Conservation (phyloP, 2,329 filamentous ascomycete species). For the Nothophaeocryptopus gaeumannii region DNA sequence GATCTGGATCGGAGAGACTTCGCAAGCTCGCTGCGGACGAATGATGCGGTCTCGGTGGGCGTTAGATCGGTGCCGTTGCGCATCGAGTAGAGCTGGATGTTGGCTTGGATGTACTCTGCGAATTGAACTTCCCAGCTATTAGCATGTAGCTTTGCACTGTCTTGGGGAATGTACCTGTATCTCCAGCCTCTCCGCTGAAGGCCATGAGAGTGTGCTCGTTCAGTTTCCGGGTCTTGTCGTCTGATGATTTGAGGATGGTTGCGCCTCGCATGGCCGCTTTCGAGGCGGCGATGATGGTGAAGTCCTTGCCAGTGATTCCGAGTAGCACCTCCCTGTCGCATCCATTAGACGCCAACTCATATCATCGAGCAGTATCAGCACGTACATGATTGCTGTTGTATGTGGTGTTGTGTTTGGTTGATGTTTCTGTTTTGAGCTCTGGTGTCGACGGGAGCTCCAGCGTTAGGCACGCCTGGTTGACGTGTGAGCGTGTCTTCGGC, state of each 20-base stretch:
- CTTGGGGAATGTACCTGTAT: slow-evolving; percentile 65
- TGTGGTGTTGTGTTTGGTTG: slow-evolving; percentile 2
- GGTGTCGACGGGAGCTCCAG: slow-evolving; percentile 9
- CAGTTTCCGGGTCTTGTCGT: slow-evolving; percentile 91
- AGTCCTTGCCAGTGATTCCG: slow-evolving; percentile 98
- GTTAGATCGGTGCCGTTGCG: slow-evolving; percentile 91
- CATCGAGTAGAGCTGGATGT: slow-evolving; percentile 97
- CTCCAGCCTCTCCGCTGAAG: slow-evolving; percentile 92
- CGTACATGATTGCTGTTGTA: slow-evolving; percentile 22
- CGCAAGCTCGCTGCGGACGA: slow-evolving; percentile 90
- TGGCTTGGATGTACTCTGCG: slow-evolving; percentile 98
- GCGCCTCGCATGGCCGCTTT: slow-evolving; percentile 98
- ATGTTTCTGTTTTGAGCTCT: slow-evolving; percentile 10
- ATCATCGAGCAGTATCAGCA: background rate
- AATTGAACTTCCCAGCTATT: slow-evolving; percentile 72
- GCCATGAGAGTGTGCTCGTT: slow-evolving; percentile 96
- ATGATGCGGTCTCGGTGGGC: slow-evolving; percentile 83
- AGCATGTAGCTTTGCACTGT: background rate
- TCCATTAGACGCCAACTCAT: slow-evolving; percentile 1
- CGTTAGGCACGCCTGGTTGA: background rate
- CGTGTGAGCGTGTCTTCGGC: background rate
- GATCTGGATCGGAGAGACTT: slow-evolving; percentile 85
- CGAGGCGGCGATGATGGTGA: slow-evolving; percentile 93
- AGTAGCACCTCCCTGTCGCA: slow-evolving; percentile 84
- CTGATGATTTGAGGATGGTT: slow-evolving; percentile 88